Evolutionary conservation across 1,284 basidiomycete genomes (phyloP).

Genomic region (Chalciporus piperatoides): DNA sequence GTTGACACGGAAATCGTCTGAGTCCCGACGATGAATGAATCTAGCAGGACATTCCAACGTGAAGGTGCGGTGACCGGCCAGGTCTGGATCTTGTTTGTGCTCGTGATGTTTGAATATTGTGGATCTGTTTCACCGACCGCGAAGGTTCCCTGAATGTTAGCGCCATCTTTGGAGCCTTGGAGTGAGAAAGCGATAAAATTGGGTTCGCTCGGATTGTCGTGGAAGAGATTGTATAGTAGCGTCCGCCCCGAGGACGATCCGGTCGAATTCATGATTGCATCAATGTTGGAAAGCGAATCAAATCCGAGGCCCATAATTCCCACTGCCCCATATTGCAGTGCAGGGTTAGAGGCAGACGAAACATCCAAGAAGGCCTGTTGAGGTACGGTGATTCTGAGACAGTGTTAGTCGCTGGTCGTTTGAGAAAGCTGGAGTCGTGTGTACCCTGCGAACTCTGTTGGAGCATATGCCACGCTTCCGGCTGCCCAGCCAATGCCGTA

Average conservation of each 20-base stretch:
- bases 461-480: constrained; percentile 58
- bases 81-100: constrained; percentile 58
- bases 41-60: constrained; percentile 73
- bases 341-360: constrained; percentile 59
- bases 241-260: constrained; percentile 58
- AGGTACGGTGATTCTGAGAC: constrained; percentile 53
- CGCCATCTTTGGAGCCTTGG: constrained; percentile 51
- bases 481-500: constrained; percentile 76
- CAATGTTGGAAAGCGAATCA: constrained; percentile 66
- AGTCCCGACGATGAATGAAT: constrained; percentile 58
- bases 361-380: constrained; percentile 69
- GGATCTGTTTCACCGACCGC: constrained; percentile 69
- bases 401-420: constrained; percentile 11
- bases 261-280: constrained; percentile 54
- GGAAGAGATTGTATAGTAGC: constrained; percentile 71
- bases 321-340: constrained; percentile 62
- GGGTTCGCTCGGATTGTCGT: constrained; percentile 59
- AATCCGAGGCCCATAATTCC: constrained; percentile 82
- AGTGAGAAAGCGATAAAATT: constrained; percentile 77
- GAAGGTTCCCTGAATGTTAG: constrained; percentile 61
- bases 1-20: constrained; percentile 51
- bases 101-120: constrained; percentile 52
- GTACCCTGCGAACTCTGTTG: constrained; percentile 67
- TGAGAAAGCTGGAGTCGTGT: constrained; percentile 15
- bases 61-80: constrained; percentile 60